A percentile compares a stretch with the other conserved stretches of the same genome.
Conservation (phyloP, 768 basidiomycete species). For the Boletus tomentosulus region DNA sequence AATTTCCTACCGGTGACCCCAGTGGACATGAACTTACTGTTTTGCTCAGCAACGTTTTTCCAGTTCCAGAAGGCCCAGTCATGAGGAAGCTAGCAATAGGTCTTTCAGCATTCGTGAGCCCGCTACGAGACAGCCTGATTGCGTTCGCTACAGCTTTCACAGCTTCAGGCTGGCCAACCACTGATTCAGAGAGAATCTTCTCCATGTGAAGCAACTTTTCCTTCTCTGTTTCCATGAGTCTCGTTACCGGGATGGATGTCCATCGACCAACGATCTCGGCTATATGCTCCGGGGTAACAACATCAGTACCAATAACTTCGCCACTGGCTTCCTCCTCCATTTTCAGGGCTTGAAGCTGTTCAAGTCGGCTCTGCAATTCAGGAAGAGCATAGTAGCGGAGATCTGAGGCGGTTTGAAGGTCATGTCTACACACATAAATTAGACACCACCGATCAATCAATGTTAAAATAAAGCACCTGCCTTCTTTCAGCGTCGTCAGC, state of each 20-base stretch:
- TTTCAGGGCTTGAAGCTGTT: constrained; percentile 69
- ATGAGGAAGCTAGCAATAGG: constrained; percentile 94
- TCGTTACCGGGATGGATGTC: constrained; percentile 89
- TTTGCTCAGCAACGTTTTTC: constrained; percentile 88
- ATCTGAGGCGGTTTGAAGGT: constrained; percentile 78
- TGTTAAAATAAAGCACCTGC: constrained; percentile 34
- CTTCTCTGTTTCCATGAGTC: constrained; percentile 83
- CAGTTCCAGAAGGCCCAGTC: constrained; percentile 88
- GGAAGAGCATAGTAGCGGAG: constrained; percentile 90
- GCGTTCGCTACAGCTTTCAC: constrained; percentile 93
- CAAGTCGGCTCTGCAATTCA: constrained; percentile 72
- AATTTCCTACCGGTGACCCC: background rate
- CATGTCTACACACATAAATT: constrained; percentile 41
- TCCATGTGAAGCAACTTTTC: constrained; percentile 89
- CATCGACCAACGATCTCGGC: constrained; percentile 92
- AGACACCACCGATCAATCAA: background rate
- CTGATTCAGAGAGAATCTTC: constrained; percentile 66
- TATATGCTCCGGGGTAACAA: constrained; percentile 84
- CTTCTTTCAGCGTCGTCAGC: constrained; percentile 89
- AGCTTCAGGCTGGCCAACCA: constrained; percentile 89
- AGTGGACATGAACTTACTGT: constrained; percentile 49
- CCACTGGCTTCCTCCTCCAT: constrained; percentile 57
- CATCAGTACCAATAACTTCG: constrained; percentile 49
- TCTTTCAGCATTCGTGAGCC: constrained; percentile 81
- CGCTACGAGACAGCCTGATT: constrained; percentile 86